Evolutionary conservation across 768 basidiomycete genomes (phyloP), one percentile per base, ranked within the genome.

Genomic region (Pulveroboletus sp.): DNA sequence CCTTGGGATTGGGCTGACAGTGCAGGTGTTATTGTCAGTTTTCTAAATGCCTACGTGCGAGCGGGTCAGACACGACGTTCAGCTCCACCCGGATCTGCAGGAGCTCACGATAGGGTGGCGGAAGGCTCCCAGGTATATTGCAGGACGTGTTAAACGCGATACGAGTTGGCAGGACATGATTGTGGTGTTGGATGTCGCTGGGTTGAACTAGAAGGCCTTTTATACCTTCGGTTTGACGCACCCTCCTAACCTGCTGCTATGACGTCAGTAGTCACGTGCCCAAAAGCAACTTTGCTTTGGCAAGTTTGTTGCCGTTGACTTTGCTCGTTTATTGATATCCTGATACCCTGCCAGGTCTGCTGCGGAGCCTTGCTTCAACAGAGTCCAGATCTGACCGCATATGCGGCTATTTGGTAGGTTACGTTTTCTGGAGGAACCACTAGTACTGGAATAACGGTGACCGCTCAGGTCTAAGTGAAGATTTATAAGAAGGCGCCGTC

Each of bases 91-190:
- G 11, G 24, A 11, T 32, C 6, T 9, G 5, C 2, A 7, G 14
- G 8, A 14, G 25, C 60, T 53, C 39, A 62, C 61, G 40, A 51
- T 29, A 8, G 52, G 43, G 17, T 16, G 23, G 29, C 43, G 50
- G 9, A 25, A 16, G 19, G 24, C 21, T 23, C 47, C 21, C 6
- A 32, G 58, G 55, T 62, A 55, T 63, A 42, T 21, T 35, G 19
- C 24, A 2, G 43, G 39, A 37, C 43, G 61, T 2, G 43, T 16
- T 3, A 46, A 42, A 36, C 48, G 61, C 25, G 27, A 8, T 25
- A 45, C 34, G 40, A 53, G 25, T 45, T 40, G 47, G 58, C 43
- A 48, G 36, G 52, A 50, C 60, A 62, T 62, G 19, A 1, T 43
- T 19, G 12, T 11, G 27, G 12, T 29, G 8, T 38, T 24, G 16